These are phyloP conservation scores for Heterobasidion parviporum DNA, from an alignment of 1,284 basidiomycete species.

Conservation along the genomic window DNA sequence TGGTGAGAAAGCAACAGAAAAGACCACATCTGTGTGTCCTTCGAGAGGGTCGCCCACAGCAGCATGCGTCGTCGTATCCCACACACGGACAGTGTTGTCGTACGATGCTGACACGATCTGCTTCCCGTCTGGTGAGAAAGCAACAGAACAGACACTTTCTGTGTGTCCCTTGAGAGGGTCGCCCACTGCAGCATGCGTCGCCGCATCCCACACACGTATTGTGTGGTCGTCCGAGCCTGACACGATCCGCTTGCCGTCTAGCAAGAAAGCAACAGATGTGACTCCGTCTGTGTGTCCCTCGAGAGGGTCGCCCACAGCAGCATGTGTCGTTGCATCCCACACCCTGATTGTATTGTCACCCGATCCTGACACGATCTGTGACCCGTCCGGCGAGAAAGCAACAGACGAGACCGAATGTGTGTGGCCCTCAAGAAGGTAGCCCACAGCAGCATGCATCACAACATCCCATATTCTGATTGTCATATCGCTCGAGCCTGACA, in stretches of 20 bases:
- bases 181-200: not conserved
- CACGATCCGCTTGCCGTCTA: no score
- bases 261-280: not conserved
- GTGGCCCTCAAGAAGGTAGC: slow-evolving; percentile 1
- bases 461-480: not conserved
- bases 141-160: no score
- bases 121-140: no score
- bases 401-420: slow-evolving; percentile 1
- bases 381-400: slow-evolving; percentile 4
- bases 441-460: not conserved
- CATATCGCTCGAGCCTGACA: not conserved
- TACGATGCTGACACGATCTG: no score
- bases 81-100: no score
- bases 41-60: no score
- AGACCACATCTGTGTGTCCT: not conserved
- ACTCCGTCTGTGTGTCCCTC: not conserved
- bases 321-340: slow-evolving; percentile 2
- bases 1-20: not conserved
- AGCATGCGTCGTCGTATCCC: no score
- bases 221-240: not conserved
- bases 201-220: not conserved
- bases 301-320: not conserved
- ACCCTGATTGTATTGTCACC: slow-evolving; percentile 4
- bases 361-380: slow-evolving; percentile 1
- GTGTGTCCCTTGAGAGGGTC: no score